Base-by-base conservation (phyloP, 352 stramenopile species). In the Phytophthora hybrid region DNA sequence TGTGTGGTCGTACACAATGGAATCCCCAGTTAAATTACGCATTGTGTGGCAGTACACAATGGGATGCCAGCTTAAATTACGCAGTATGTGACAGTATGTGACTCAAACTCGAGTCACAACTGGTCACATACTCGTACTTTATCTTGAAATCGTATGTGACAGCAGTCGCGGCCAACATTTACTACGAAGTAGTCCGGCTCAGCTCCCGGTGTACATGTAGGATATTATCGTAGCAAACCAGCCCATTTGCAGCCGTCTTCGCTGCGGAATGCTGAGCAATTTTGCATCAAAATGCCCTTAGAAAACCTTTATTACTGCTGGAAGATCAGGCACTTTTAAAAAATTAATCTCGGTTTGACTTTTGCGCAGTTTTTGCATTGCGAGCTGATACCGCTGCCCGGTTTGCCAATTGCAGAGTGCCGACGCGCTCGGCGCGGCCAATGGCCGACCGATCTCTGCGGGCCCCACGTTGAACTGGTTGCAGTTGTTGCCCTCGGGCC, bases 321-420 rank as follows among this genome's bases (percentile, higher is more conserved):
- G 52, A 31, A 14, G 46, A 19, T 13, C 46, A 16, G 46, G 16
- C 46, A 19, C n/a, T 23, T 19, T 44, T 44, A 31, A 31, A 31
- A 31, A 31, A 31, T 71, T 71, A 72, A 72, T 72, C 57, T 56
- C 9, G 34, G 57, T 37, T 34, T 63, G 34, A 51, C 47, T 59
- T 32, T 26, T 5, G 21, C 34, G 39, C 53, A 11, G 53, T 63
- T 47, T 64, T 41, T 63, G 34, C 37, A 41, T 54, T 6, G 39
- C 31, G 54, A 60, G 31, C 14, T 65, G 23, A 65, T 55, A 23
- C 44, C 32, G 23, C 21, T 37, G 63, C 5, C 57, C 23, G 26
- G 65, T 56, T 51, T 72, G 41, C 32, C 59, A 66, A 64, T 56
- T 23, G 21, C 37, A 46, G 21, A 18, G 18, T 72, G 57, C 57